These are phyloP conservation scores for Sporisorium graminicola DNA, from an alignment of 1,284 basidiomycete genomes.

Conservation along the genomic window DNA sequence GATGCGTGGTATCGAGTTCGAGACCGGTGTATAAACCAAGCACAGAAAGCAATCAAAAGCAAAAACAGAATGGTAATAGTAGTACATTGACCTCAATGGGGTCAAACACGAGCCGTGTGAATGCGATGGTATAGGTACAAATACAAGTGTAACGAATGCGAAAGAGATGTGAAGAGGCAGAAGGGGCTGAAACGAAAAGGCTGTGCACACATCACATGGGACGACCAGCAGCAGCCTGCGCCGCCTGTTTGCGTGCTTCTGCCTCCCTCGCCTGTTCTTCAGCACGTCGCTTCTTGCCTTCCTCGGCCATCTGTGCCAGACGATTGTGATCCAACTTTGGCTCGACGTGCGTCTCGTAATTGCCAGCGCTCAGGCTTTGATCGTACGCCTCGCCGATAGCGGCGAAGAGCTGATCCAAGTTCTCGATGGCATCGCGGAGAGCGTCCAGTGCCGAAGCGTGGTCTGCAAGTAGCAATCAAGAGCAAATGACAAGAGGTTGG, in stretches of 20 bases:
- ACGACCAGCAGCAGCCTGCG: conserved; percentile 38
- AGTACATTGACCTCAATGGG: conserved; percentile 29
- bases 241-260: conserved; percentile 39
- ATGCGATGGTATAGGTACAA: conserved; percentile 41
- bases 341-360: conserved; percentile 56
- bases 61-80: conserved; percentile 5
- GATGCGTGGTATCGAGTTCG: conserved; percentile 52
- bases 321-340: conserved; percentile 52
- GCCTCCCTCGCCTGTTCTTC: conserved; percentile 44
- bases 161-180: conserved; percentile 1
- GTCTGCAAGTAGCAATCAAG: conserved; percentile 18
- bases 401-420: conserved; percentile 62
- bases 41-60: background rate
- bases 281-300: conserved; percentile 43
- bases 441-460: conserved; percentile 59
- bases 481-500: background rate
- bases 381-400: conserved; percentile 62
- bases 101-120: conserved; percentile 7
- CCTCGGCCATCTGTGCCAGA: conserved; percentile 38
- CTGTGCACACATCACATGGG: conserved; percentile 29
- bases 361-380: conserved; percentile 49
- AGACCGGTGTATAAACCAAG: conserved; percentile 25
- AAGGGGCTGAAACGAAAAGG: background rate
- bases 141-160: conserved; percentile 30
- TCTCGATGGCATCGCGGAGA: conserved; percentile 60